phyloP scores from a whole-genome alignment of 768 basidiomycete genomes.

The Lactifluus pinguis region DNA sequence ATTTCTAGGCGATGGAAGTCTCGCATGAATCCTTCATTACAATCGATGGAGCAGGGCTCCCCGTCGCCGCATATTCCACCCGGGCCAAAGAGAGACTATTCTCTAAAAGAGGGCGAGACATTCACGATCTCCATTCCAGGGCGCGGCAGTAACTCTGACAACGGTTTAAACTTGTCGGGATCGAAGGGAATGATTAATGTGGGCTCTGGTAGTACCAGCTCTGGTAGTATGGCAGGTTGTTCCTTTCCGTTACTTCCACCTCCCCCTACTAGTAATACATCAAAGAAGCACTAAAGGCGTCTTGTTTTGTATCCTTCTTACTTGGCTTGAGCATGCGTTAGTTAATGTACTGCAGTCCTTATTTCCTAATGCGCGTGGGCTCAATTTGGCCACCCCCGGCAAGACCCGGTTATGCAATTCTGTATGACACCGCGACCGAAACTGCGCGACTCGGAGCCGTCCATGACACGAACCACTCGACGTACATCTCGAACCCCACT shows the following conservation, averaged over 20 bases:
- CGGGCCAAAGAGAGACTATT: constrained; percentile 89
- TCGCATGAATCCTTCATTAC: constrained; percentile 12
- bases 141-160: constrained; percentile 35
- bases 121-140: constrained; percentile 89
- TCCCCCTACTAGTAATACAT: constrained; percentile 71
- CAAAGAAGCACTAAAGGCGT: constrained; percentile 29
- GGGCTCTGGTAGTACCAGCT: constrained; percentile 8
- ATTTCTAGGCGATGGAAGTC: constrained; percentile 11
- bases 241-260: constrained; percentile 70
- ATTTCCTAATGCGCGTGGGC: too few species aligned
- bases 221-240: constrained; percentile 25
- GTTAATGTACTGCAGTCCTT: too few species aligned
- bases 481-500: constrained; percentile 3
- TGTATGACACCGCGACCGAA: too few species aligned
- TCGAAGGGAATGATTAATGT: constrained; percentile 5
- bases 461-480: constrained; percentile 12
- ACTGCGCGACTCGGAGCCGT: not conserved
- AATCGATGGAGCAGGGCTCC: constrained; percentile 42
- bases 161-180: constrained; percentile 28
- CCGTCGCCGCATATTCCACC: constrained; percentile 61
- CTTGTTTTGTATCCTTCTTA: not conserved
- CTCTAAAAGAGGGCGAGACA: constrained; percentile 89
- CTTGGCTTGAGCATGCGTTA: too few species aligned
- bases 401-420: too few species aligned
- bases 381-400: too few species aligned